phyloP scores from a whole-genome alignment of 2,329 filamentous ascomycete species.

The Nemania sp. region DNA sequence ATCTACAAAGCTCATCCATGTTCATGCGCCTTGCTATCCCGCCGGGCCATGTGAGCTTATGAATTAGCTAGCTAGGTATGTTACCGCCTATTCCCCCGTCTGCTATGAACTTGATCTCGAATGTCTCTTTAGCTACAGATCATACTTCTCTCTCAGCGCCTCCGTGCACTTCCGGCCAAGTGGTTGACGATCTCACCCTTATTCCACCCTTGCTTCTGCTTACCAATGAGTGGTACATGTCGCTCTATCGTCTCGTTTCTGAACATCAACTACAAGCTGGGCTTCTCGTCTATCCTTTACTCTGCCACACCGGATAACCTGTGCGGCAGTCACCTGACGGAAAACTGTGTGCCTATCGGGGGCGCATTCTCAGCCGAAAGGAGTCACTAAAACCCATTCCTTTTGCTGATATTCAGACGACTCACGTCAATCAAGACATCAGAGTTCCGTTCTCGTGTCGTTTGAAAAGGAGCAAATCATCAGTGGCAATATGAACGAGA shows the following conservation, averaged over 20 bases:
- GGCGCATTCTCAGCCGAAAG: background rate
- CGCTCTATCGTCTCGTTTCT: constrained; percentile 3
- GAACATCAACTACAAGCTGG: constrained; percentile 12
- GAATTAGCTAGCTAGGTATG: constrained; percentile 13
- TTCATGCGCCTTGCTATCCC: constrained; percentile 23
- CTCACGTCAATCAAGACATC: background rate
- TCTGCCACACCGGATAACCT: constrained; percentile 8
- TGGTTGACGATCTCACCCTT: constrained; percentile 13
- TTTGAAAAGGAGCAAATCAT: background rate
- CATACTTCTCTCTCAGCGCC: constrained; percentile 8
- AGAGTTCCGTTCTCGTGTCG: background rate
- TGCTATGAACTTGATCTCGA: constrained; percentile 9
- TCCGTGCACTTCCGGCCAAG: constrained; percentile 13
- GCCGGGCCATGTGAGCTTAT: constrained; percentile 22
- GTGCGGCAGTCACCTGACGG: constrained; percentile 10
- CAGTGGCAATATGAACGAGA: constrained; percentile 31
- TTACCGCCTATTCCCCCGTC: constrained; percentile 16
- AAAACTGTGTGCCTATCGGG: background rate
- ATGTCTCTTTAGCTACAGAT: background rate
- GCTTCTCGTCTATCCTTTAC: constrained; percentile 10
- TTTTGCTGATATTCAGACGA: background rate
- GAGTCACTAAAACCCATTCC: background rate
- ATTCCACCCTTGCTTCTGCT: background rate
- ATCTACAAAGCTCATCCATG: constrained; percentile 28
- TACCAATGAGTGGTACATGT: constrained; percentile 9